phyloP scores from a whole-genome alignment of 495 filamentous ascomycete species.

The Neohortaea acidophila region DNA sequence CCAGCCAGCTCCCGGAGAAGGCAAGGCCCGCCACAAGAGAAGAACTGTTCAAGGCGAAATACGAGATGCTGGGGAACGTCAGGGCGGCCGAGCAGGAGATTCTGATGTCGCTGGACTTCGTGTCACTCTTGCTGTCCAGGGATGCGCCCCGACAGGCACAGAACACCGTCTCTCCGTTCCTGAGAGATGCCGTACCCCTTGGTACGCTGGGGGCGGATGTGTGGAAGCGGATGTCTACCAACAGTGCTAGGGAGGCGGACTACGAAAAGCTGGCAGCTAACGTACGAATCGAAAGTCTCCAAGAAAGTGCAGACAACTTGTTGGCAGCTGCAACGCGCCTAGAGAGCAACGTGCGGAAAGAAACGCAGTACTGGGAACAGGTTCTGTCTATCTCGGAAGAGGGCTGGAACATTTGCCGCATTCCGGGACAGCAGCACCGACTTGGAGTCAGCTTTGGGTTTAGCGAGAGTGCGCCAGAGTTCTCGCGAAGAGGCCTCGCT shows the following conservation, averaged over 20 bases:
- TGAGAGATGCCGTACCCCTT: conserved; percentile 53
- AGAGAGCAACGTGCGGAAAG: conserved; percentile 56
- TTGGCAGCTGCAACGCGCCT: conserved; percentile 57
- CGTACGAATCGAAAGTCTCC: conserved; percentile 63
- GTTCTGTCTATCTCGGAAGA: conserved; percentile 62
- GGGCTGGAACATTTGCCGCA: conserved; percentile 66
- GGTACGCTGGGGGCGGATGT: conserved; percentile 63
- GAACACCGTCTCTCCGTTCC: conserved; percentile 47
- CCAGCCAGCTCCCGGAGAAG: neutral
- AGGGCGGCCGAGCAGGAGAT: conserved; percentile 46
- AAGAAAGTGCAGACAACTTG: conserved; percentile 56
- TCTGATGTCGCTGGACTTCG: conserved; percentile 56
- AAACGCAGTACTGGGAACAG: conserved; percentile 79
- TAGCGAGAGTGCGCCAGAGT: conserved; percentile 56
- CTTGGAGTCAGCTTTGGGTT: conserved; percentile 83
- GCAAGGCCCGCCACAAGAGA: conserved; percentile 8
- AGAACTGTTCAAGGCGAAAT: conserved; percentile 11
- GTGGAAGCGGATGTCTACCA: conserved; percentile 37
- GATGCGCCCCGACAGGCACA: conserved; percentile 52
- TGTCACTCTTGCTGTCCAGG: conserved; percentile 73
- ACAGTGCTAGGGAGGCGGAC: conserved; percentile 34
- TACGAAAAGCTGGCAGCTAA: conserved; percentile 50
- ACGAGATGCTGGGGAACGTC: conserved; percentile 15
- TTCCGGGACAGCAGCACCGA: conserved; percentile 49
- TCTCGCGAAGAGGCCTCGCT: conserved; percentile 62